Evolutionary conservation across 2,329 filamentous ascomycete species (phyloP), one percentile per base, ranked within the genome.

Genomic region (Claviceps spartinae): DNA sequence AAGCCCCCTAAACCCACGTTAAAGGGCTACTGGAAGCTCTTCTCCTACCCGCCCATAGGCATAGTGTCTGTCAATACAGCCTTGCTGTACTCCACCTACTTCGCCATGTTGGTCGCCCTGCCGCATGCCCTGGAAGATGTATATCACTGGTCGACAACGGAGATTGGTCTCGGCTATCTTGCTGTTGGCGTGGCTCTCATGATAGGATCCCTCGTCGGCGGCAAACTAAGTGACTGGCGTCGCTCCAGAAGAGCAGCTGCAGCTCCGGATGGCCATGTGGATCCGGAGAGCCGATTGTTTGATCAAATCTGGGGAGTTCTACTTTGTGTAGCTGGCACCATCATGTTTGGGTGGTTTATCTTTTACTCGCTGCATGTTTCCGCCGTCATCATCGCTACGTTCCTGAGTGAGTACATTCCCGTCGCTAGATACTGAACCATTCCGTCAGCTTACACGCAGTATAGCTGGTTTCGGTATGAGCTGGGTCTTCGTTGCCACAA

Each of bases 291-390:
- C 40, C 63, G 70, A 38, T 60, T 72, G 30, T 59, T 60, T 2
- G 65, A 68, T 22, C 70, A 72, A 47, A 65, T 70, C 30, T 63
- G 62, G 52, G 69, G 69, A 1, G 66, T 69, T 5, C n/a, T 70
- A 6, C 52, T 70, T 16, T 66, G 63, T 11, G 63, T 65, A 1
- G 63, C 59, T 0, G 70, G 69, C 0, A 65, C 67, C 14, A 52
- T 64, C 38, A 67, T 70, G 65, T 72, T 65, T 54, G 70, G 69
- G 20, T 72, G 69, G 68, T 69, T 67, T 43, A 61, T 65, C 7
- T 52, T 61, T 46, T 52, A 58, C 26, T 53, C 52, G 3, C 50
- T 63, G 0, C 65, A 68, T 54, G 60, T 63, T 34, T 55, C 62
- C 24, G 54, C 62, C 6, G 53, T 60, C 45, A 51, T 69, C 13